Evolutionary conservation across 78 protist genomes (phyloP).

Genomic region (Cavenderia fasciculata): DNA sequence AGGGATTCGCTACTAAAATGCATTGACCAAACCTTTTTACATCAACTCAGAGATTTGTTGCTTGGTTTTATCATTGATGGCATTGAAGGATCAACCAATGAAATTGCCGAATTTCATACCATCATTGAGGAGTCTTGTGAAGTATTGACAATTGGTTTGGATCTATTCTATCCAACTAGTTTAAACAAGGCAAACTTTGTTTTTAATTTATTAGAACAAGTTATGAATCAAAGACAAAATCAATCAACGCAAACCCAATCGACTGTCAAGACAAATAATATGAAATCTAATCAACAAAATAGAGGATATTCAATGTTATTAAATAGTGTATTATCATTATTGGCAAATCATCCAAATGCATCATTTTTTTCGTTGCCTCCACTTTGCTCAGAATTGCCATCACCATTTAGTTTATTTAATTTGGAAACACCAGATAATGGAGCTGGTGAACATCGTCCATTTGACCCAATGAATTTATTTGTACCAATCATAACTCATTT

Average conservation of each 20-base stretch:
- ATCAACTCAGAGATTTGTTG: constrained; percentile 11
- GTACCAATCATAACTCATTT: constrained; percentile 70
- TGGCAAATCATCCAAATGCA: constrained; percentile 72
- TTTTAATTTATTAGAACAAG: constrained; percentile 38
- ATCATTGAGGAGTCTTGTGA: constrained; percentile 76
- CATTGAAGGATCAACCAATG: neutral
- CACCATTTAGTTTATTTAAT: constrained; percentile 8
- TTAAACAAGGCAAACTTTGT: constrained; percentile 73
- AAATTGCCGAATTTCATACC: neutral
- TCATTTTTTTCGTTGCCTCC: constrained; percentile 75
- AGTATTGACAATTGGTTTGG: constrained; percentile 76
- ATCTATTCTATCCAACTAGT: constrained; percentile 78
- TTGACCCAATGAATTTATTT: constrained; percentile 72
- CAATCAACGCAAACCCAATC: neutral
- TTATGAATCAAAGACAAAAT: constrained; percentile 38
- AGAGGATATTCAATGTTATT: constrained; percentile 61
- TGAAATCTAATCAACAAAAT: neutral
- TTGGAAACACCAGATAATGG: neutral
- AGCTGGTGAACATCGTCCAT: neutral
- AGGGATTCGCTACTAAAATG: constrained; percentile 56
- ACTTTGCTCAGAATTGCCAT: constrained; percentile 22
- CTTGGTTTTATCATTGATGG: constrained; percentile 61
- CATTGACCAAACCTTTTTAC: constrained; percentile 61
- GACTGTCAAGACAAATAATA: neutral
- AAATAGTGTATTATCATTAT: constrained; percentile 33